Evolutionary conservation across 2,329 filamentous ascomycete species (phyloP).

Genomic region (Calonectria multiphialidica): DNA sequence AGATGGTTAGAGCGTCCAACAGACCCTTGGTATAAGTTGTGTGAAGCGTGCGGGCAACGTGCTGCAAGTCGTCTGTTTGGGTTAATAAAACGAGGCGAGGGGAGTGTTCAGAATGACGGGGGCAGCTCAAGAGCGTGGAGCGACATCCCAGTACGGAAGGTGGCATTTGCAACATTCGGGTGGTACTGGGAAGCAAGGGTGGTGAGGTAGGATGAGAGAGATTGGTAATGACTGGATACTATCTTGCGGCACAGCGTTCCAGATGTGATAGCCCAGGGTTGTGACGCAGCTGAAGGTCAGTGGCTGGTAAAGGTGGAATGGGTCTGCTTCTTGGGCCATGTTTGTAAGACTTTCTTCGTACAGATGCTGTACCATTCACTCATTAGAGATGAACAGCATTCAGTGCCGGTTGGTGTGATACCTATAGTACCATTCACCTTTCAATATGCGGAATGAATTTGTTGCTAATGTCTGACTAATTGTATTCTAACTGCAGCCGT

Average conservation of each 20-base stretch:
- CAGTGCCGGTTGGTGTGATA: not conserved
- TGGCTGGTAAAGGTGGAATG: not conserved
- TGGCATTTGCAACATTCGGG: slow-evolving; percentile 5
- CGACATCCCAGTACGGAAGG: slow-evolving; percentile 4
- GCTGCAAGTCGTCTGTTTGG: not conserved
- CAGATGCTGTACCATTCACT: not conserved
- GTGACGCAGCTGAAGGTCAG: not conserved
- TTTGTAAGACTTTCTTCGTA: not conserved
- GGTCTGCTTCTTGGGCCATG: not conserved
- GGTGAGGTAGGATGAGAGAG: not conserved
- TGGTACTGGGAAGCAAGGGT: slow-evolving; percentile 11
- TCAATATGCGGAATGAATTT: not conserved
- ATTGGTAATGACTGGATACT: not conserved
- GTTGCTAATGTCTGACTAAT: not conserved
- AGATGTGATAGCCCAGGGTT: not conserved
- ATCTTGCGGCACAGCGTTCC: not conserved
- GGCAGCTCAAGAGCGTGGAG: not conserved
- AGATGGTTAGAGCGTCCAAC: not conserved
- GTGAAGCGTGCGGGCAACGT: not conserved
- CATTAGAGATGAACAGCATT: not conserved
- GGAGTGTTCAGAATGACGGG: not conserved
- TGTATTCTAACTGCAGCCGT: not conserved
- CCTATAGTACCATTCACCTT: not conserved
- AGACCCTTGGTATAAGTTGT: not conserved
- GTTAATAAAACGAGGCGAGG: not conserved